phyloP scores from a whole-genome alignment of 1,284 basidiomycete species.

The Golubevia sp. region DNA sequence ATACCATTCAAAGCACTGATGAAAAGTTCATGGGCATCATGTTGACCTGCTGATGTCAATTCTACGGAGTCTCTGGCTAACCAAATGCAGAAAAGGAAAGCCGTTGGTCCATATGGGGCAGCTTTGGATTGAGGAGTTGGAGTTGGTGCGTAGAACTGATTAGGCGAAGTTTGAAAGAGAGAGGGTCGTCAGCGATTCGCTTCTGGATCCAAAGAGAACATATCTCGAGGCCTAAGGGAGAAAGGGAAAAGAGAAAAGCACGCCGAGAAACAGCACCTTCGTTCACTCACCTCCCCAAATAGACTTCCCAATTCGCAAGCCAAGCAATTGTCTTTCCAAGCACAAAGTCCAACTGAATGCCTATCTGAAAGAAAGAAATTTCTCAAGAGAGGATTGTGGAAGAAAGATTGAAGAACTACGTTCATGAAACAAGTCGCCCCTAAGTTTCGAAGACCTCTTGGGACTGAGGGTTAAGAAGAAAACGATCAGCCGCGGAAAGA shows the following conservation, averaged over 20 bases:
- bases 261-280: neutral
- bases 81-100: slow-evolving; percentile 86
- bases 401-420: slow-evolving; percentile 86
- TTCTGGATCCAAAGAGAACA: neutral
- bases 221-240: neutral
- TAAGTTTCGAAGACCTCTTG: slow-evolving; percentile 85
- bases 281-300: slow-evolving; percentile 76
- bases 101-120: slow-evolving; percentile 79
- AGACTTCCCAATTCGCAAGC: slow-evolving; percentile 94
- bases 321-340: slow-evolving; percentile 71
- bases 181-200: neutral
- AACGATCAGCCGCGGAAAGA: too few relatives aligned
- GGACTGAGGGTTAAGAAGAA: slow-evolving; percentile 65
- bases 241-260: neutral
- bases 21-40: slow-evolving; percentile 81
- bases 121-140: slow-evolving; percentile 53
- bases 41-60: slow-evolving; percentile 87
- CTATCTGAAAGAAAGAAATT: slow-evolving; percentile 88
- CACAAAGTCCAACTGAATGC: slow-evolving; percentile 73
- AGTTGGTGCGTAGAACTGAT: slow-evolving; percentile 75
- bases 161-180: slow-evolving; percentile 7
- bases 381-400: slow-evolving; percentile 87
- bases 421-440: slow-evolving; percentile 95
- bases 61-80: slow-evolving; percentile 72
- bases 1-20: slow-evolving; percentile 55